These are phyloP conservation scores for Anisodus tanguticus DNA, from an alignment of 257 asterid species.

Conservation along the genomic window DNA sequence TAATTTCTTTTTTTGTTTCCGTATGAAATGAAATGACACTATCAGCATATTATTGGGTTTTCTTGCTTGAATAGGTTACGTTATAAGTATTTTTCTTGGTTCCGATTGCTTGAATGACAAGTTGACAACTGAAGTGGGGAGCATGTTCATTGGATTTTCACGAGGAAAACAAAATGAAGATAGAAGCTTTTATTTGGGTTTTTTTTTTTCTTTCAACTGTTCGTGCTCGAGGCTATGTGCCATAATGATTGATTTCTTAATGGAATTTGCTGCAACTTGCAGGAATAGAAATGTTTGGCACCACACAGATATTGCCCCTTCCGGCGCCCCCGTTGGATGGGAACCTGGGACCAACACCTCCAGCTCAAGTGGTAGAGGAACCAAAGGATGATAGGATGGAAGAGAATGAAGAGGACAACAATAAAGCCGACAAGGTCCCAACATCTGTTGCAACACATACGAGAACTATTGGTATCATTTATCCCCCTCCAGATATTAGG, in stretches of 20 bases:
- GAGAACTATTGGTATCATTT: conserved; percentile 78
- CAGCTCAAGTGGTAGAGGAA: conserved; percentile 51
- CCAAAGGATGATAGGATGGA: conserved; percentile 32
- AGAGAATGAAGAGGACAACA: conserved; percentile 43
- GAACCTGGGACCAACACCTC: conserved; percentile 66
- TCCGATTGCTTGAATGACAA: conserved; percentile 1
- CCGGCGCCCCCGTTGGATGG: conserved; percentile 86
- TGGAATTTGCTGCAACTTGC: conserved; percentile 28
- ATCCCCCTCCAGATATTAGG: conserved; percentile 92
- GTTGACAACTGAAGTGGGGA: neutral
- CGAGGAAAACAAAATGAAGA: neutral
- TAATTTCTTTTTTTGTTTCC: neutral
- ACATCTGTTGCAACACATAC: conserved; percentile 83
- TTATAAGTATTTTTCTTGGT: neutral
- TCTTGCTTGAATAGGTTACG: conserved; percentile 11
- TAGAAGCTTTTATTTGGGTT: neutral
- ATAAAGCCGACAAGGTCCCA: conserved; percentile 43
- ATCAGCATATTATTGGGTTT: conserved; percentile 9
- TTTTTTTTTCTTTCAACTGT: neutral
- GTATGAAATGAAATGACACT: neutral
- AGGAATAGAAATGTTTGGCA: conserved; percentile 64
- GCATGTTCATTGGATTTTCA: neutral
- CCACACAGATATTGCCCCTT: conserved; percentile 72
- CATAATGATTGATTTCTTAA: neutral
- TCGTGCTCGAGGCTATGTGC: neutral